These are phyloP conservation scores for Dendrostoma leiphaemia DNA, from an alignment of 2,329 filamentous ascomycete genomes.

Conservation along the genomic window DNA sequence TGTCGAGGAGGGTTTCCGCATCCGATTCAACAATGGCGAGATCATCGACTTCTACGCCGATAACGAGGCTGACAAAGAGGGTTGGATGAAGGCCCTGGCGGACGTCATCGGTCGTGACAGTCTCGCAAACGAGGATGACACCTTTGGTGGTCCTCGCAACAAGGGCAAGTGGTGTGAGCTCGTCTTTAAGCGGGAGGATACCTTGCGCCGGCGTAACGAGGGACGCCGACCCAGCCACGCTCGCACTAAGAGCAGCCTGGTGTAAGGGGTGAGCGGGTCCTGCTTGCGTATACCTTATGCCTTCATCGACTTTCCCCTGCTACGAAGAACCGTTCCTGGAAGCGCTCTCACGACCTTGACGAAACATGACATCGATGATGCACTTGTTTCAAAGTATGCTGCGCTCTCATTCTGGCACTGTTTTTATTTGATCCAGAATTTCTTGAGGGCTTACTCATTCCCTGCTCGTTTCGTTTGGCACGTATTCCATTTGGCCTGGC, in stretches of 20 bases:
- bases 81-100: constrained; percentile 86
- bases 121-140: constrained; percentile 46
- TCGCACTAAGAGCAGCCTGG: constrained; percentile 52
- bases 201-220: constrained; percentile 53
- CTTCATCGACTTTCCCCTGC: background rate
- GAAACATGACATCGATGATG: background rate
- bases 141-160: constrained; percentile 37
- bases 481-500: constrained; percentile 3
- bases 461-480: constrained; percentile 8
- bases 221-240: constrained; percentile 46
- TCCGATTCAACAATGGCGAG: constrained; percentile 97
- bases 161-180: constrained; percentile 66
- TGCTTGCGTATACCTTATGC: constrained; percentile 8
- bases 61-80: constrained; percentile 80
- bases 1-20: constrained; percentile 97
- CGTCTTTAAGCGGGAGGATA: constrained; percentile 62
- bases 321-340: constrained; percentile 7
- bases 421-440: no score
- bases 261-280: constrained; percentile 13
- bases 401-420: background rate
- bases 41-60: constrained; percentile 99
- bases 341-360: constrained; percentile 6
- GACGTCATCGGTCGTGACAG: constrained; percentile 64
- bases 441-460: no score
- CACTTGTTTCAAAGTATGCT: background rate